Base-by-base conservation (phyloP, 768 basidiomycete species). In the Lactarius vividus region DNA sequence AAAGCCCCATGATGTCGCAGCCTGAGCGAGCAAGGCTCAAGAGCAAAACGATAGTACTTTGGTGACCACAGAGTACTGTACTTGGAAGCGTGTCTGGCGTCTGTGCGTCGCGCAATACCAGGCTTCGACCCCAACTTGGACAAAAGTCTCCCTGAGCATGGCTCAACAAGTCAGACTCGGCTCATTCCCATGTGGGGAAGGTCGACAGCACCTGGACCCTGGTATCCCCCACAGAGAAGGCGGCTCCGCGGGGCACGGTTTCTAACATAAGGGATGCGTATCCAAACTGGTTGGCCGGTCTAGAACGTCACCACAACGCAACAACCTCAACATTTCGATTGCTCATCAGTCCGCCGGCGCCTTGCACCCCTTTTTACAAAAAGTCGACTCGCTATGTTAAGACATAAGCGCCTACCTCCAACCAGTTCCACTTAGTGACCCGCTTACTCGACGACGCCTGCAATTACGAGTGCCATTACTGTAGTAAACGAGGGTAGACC, bases 101-200 rank as follows among this genome's bases (percentile, higher is more conserved):
- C 13, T 7, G 31, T 6, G 31, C 15, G n/a, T n/a, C n/a, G 9
- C 11, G n/a, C 44, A 31, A 56, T 10, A n/a, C 55, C 1, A 20
- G 8, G 55, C 55, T 56, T 56, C 33, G 29, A 13, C 13, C 55
- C 55, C 18, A 31, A 62, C 63, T 59, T 39, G 63, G 63, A 29
- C 9, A 64, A 64, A 64, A 64, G 63, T 64, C 28, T 53, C 63
- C 63, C 39, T 55, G 49, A 29, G 49, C 5, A 8, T 52, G 63
- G 63, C 58, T 39, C 46, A 49, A 49, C 23, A 13, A 5, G 10
- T 49, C 46, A 4, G 44, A 46, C 23, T 49, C 49, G 49, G 49
- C 26, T 23, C 46, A 49, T n/a, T 23, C 49, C 20, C 49, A 26
- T 52, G 23, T 13, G 23, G 49, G 35, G 49, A 52, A 52, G 13